Evolutionary conservation across 371 early-diverging fungal genomes (phyloP).

Genomic region (Actinomucor elegans): DNA sequence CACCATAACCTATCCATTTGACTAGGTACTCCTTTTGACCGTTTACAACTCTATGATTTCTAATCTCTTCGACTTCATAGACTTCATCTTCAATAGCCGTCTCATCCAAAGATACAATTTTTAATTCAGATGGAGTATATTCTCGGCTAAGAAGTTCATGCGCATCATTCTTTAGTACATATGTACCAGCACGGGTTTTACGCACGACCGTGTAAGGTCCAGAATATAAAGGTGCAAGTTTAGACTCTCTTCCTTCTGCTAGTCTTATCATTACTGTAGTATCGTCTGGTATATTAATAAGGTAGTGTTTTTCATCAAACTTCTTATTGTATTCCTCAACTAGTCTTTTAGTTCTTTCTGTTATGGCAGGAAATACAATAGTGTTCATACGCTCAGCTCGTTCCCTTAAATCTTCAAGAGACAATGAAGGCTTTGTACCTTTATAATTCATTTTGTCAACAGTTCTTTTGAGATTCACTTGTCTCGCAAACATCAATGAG

Average conservation of each 20-base stretch:
- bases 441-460: neutral
- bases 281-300: conserved; percentile 2
- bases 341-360: neutral
- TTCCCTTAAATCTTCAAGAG: conserved; percentile 6
- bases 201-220: conserved; percentile 20
- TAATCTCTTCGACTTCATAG: no score
- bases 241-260: neutral
- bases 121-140: no score
- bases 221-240: conserved; percentile 3
- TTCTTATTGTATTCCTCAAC: conserved; percentile 1
- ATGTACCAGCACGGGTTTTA: conserved; percentile 14
- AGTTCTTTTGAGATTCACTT: neutral
- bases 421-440: neutral
- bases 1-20: no score
- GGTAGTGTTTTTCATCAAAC: conserved; percentile 2
- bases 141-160: conserved; percentile 7
- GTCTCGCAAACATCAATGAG: conserved; percentile 16
- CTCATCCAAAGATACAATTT: no score
- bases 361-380: conserved; percentile 23
- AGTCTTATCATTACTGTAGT: conserved; percentile 9
- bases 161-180: conserved; percentile 14
- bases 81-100: no score
- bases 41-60: no score
- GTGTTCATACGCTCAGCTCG: conserved; percentile 16
- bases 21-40: neutral